Conservation (phyloP, 164 flowering plant species). For the Nymphaea thermarum region DNA sequence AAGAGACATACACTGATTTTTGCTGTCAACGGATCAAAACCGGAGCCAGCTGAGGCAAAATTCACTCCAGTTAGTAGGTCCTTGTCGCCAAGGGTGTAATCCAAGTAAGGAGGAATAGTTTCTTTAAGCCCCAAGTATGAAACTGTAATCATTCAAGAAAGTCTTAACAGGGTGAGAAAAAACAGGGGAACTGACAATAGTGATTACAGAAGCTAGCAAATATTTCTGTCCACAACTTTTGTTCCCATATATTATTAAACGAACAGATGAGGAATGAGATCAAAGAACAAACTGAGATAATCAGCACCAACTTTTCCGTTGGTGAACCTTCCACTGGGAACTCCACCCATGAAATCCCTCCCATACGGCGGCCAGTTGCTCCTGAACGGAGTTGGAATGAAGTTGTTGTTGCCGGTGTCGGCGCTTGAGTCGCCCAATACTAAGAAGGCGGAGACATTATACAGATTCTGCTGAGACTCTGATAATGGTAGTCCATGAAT, state of each 20-base stretch:
- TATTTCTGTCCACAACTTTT: neutral
- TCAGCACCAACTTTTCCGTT: slow-evolving; percentile 50
- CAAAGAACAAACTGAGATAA: slow-evolving; percentile 27
- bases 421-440: slow-evolving; percentile 73
- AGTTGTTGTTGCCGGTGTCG: slow-evolving; percentile 72
- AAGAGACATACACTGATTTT: slow-evolving; percentile 12
- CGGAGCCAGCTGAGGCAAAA: slow-evolving; percentile 75
- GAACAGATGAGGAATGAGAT: neutral
- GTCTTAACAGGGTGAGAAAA: neutral
- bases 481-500: neutral
- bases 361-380: slow-evolving; percentile 66
- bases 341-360: slow-evolving; percentile 20
- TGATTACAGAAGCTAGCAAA: neutral
- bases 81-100: slow-evolving; percentile 30
- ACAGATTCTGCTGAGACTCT: neutral
- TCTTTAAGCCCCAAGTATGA: slow-evolving; percentile 51
- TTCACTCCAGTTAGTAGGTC: slow-evolving; percentile 68
- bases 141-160: slow-evolving; percentile 19
- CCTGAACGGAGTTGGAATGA: slow-evolving; percentile 19
- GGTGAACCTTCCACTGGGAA: slow-evolving; percentile 55
- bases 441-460: slow-evolving; percentile 19
- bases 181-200: neutral
- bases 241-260: too few relatives aligned
- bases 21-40: slow-evolving; percentile 39
- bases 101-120: slow-evolving; percentile 55